Conservation (phyloP, 179 eudicot genomes). For the Pouteria campechiana region DNA sequence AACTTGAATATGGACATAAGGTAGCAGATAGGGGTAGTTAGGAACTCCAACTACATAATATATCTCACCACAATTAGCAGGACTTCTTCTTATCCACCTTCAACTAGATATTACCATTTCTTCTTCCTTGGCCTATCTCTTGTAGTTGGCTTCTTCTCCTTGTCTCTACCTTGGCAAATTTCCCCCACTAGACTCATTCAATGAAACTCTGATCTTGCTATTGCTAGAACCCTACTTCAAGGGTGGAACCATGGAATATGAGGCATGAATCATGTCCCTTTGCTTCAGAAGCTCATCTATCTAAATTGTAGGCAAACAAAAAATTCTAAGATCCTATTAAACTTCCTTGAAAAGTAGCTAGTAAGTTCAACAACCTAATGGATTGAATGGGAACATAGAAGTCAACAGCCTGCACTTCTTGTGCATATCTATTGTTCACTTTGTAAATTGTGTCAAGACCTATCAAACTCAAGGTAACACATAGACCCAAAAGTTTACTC, state of each 20-base stretch:
- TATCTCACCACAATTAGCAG: conserved; percentile 27
- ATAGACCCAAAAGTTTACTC: too few relatives aligned
- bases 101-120: conserved; percentile 76
- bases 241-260: conserved; percentile 49
- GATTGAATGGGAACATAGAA: too few relatives aligned
- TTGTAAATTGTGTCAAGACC: conserved; percentile 88
- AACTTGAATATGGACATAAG: too few relatives aligned
- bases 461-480: too few relatives aligned
- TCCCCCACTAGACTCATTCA: conserved; percentile 57
- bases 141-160: conserved; percentile 41
- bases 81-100: conserved; percentile 74
- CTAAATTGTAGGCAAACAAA: too few relatives aligned
- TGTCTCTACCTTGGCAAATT: conserved; percentile 25
- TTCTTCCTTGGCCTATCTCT: conserved; percentile 71
- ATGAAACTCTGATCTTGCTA: conserved; percentile 30
- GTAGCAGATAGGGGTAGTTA: too few relatives aligned
- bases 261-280: conserved; percentile 69
- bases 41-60: too few relatives aligned
- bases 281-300: conserved; percentile 77
- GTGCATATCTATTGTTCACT: conserved; percentile 85
- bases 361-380: too few relatives aligned
- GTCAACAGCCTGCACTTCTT: conserved; percentile 90
- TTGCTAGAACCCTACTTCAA: conserved; percentile 51
- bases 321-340: too few relatives aligned
- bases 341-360: too few relatives aligned